Evolutionary conservation across 2,329 filamentous ascomycete species (phyloP), one percentile per base, ranked within the genome.

Genomic region (Ustulina deusta): DNA sequence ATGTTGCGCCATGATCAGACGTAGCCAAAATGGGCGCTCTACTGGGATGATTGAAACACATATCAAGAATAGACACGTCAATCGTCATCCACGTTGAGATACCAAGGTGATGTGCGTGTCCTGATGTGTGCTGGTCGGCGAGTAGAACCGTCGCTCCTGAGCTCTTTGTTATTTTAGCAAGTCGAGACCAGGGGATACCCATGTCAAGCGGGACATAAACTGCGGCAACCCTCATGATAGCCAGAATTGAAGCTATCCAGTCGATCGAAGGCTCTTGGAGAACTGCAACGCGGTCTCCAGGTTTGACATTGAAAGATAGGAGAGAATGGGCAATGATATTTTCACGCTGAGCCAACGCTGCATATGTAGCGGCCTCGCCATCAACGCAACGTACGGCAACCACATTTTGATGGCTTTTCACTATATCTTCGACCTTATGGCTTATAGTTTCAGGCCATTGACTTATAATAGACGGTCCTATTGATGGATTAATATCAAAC

Each of bases 131-230:
- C n/a, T n/a, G n/a, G n/a, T n/a, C n/a, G n/a, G n/a, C n/a, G n/a
- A n/a, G n/a, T n/a, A n/a, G n/a, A n/a, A n/a, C n/a, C n/a, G n/a
- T n/a, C n/a, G n/a, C n/a, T n/a, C n/a, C n/a, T n/a, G n/a, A n/a
- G n/a, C n/a, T n/a, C n/a, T n/a, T n/a, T n/a, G n/a, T n/a, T n/a
- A 81, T 74, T 6, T 63, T 56, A 10, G 70, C 65, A 3, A 80
- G 74, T 6, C 80, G 75, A 1, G 69, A 5, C 0, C 68, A 7
- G 0, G 75, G 63, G 20, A 65, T 73, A 1, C 71, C 54, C 0
- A 74, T 49, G 59, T 84, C 82, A 0, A 84, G 65, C 0, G 77
- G 77, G 0, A 80, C 58, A 55, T 77, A 78, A 4, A 22, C 36
- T 0, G 62, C 70, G 2, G 64, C 68, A 11, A 63, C 6, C 2